Conservation (phyloP, 2,329 filamentous ascomycete genomes). For the Tolypocladium ophioglossoides region DNA sequence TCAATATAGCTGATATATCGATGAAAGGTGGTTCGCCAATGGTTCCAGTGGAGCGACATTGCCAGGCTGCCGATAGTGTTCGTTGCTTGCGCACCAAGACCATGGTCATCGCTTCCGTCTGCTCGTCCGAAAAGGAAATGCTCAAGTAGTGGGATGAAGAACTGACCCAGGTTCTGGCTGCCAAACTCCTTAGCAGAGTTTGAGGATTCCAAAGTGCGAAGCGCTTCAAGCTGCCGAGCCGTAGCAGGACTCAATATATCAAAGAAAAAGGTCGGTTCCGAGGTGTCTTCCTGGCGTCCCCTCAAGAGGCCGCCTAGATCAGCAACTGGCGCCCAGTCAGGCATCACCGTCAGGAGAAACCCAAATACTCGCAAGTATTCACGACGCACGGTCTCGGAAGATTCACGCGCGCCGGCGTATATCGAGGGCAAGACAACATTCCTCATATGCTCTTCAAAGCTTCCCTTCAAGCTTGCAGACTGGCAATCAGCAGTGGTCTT, state of each 20-base stretch:
- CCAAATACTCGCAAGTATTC: slow-evolving; percentile 77
- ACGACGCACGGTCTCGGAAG: slow-evolving; percentile 72
- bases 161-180: slow-evolving; percentile 70
- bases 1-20: slow-evolving; percentile 76
- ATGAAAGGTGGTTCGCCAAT: slow-evolving; percentile 76
- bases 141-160: slow-evolving; percentile 85
- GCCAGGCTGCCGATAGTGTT: slow-evolving; percentile 66
- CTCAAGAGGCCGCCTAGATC: slow-evolving; percentile 64
- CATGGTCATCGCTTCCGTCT: slow-evolving; percentile 67
- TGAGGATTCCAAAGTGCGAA: slow-evolving; percentile 64
- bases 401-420: slow-evolving; percentile 63
- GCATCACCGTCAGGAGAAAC: slow-evolving; percentile 61
- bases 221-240: slow-evolving; percentile 71
- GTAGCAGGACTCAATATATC: slow-evolving; percentile 88
- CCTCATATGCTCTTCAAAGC: slow-evolving; percentile 49
- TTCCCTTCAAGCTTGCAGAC: slow-evolving; percentile 21
- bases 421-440: slow-evolving; percentile 63
- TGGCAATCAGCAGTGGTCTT: slow-evolving; percentile 42
- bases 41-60: slow-evolving; percentile 74
- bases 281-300: slow-evolving; percentile 50
- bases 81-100: slow-evolving; percentile 78
- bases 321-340: slow-evolving; percentile 57
- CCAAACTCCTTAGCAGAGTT: slow-evolving; percentile 54
- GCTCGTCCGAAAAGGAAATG: slow-evolving; percentile 84
- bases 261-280: slow-evolving; percentile 70